Evolutionary conservation across 768 basidiomycete genomes (phyloP), one percentile per base, ranked within the genome.

Genomic region (Botryobasidium botryosum): DNA sequence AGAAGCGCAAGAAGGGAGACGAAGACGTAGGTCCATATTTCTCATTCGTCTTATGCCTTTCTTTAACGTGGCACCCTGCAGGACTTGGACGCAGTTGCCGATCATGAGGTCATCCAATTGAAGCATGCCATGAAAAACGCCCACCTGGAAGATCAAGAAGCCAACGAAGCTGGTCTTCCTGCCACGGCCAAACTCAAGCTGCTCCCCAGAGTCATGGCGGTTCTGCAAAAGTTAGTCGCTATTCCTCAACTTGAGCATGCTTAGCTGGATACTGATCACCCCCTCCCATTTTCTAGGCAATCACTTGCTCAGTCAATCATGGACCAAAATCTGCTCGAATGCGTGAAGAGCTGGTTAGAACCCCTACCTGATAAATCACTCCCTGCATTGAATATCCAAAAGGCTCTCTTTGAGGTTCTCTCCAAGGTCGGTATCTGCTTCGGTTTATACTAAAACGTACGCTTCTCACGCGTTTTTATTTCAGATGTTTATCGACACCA

Each of bases 301-400:
- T 46, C 31, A 18, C 29, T 92, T 13, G 75, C 80, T 8, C 86
- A 92, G 55, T 84, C 88, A 4, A 92, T 97, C 56, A 75, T 88
- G 43, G 94, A 99, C 63, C 90, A 90, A 59, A 88, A 91, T 51
- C 74, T 97, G 33, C 68, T 99, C 24, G 83, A 87, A 52, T 88
- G 81, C 4, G 87, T 96, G 41, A 70, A 74, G 32, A 67, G 75
- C 29, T 99, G 87, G 86, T 75, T 99, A 2, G 94, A 97, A 54
- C 94, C 94, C 0, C 76, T 97, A 13, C 82, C 81, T 0, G 87
- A 94, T 63, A 75, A 74, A 44, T 91, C 90, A 1, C 71, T 99
- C 3, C 94, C 94, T 1, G 87, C 90, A 3, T 70, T 97, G 43
- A 92, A 91, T 60, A 96, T 99, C 55, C 94, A 96, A 59, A 77